These are phyloP conservation scores for Capsella bursapastoris DNA, from an alignment of 345 rosid species.

Conservation along the genomic window DNA sequence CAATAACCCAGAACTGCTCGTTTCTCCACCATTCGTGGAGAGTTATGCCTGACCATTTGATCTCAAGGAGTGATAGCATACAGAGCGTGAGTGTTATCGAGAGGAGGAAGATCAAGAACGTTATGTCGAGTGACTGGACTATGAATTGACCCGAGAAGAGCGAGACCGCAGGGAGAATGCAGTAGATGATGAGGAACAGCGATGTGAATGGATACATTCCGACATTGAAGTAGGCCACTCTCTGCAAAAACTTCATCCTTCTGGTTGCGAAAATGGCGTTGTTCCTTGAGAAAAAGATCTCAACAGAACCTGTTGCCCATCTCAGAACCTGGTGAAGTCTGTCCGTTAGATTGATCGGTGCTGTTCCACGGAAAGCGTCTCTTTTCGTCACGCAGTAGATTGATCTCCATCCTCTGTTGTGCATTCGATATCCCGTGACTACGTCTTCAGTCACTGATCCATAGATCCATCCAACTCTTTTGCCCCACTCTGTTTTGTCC, in stretches of 20 bases:
- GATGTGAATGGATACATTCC: constrained; percentile 91
- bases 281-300: constrained; percentile 79
- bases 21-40: constrained; percentile 92
- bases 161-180: constrained; percentile 71
- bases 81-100: constrained; percentile 66
- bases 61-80: constrained; percentile 69
- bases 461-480: constrained; percentile 83
- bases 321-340: constrained; percentile 86
- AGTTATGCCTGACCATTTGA: constrained; percentile 79
- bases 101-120: constrained; percentile 59
- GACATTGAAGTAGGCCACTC: constrained; percentile 71
- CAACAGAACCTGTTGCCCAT: constrained; percentile 89
- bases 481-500: constrained; percentile 85
- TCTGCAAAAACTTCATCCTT: constrained; percentile 70
- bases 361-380: constrained; percentile 79
- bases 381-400: constrained; percentile 75
- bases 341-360: constrained; percentile 76
- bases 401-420: constrained; percentile 88
- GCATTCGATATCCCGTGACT: constrained; percentile 82
- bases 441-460: constrained; percentile 89
- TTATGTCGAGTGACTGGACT: constrained; percentile 61
- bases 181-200: constrained; percentile 69
- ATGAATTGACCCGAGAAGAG: constrained; percentile 80
- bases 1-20: constrained; percentile 84
- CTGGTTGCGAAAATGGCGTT: constrained; percentile 67